Base-by-base conservation (phyloP, 495 filamentous ascomycete species). In the Terfezia boudieri region DNA sequence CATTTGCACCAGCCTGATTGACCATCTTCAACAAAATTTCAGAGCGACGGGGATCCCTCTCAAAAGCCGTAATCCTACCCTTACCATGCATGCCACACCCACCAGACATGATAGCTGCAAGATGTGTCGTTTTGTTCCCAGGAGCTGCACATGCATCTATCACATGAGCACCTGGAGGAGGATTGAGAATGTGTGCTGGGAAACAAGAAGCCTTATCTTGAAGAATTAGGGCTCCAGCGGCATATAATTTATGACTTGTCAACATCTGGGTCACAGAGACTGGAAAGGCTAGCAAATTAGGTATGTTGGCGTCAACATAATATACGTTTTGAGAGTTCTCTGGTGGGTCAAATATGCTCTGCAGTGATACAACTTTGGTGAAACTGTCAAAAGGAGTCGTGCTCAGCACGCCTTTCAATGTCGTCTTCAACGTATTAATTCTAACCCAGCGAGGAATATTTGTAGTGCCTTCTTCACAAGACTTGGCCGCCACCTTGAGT, bases 121-220 rank as follows among this genome's bases (percentile, higher is more conserved):
- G 67, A 69, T 98, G 90, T 4, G 90, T 95, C 1, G 90, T 95
- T 67, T 98, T 98, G 63, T 98, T 98, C 9, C 90, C 90, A 8
- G 90, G 90, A 8, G 90, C 90, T 0, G 90, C 82, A 64, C 88
- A 94, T 0, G 84, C 83, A 68, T 98, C 49, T 20, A 51, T 26
- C 6, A 51, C 26, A 32, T 65, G 57, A 69, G 74, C 85, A 54
- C 78, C 72, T 51, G 71, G 58, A 1, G 62, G 61, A 5, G 78
- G 74, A 53, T 86, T 76, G 0, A 95, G 68, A 0, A 98, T 70
- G 63, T 86, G 84, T 0, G 88, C 90, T 5, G 90, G 89, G 59
- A 98, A 94, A 60, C 90, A 98, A 0, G 86, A 93, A 1, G 90
- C 92, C 64, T 94, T 95, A 64, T 98, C 92, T 67, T 98, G 90